Percentiles rank a stretch among this genome's conserved stretches.
Evolutionary conservation across 768 basidiomycete species (phyloP).

Genomic region (Pholiota microspora): DNA sequence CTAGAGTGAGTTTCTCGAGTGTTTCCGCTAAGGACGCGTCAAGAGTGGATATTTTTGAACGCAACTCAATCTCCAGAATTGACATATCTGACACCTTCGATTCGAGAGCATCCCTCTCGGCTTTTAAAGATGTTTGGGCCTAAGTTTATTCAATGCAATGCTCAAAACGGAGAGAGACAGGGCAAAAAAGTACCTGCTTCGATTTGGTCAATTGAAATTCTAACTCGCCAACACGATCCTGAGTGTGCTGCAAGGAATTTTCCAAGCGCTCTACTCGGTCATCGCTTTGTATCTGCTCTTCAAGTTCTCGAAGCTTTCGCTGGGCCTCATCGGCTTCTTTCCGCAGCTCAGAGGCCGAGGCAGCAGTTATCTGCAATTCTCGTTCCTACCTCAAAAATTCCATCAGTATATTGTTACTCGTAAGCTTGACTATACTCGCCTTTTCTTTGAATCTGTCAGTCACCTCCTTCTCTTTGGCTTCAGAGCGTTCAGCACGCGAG

Average conservation of each 20-base stretch:
- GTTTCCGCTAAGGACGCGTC: conserved; percentile 35
- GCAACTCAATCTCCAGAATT: conserved; percentile 44
- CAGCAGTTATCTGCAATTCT: conserved; percentile 65
- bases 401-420: conserved; percentile 1
- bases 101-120: conserved; percentile 59
- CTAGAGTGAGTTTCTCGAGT: conserved; percentile 40
- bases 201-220: conserved; percentile 80
- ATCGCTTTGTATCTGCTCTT: conserved; percentile 82
- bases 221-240: conserved; percentile 79
- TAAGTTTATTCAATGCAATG: conserved; percentile 23
- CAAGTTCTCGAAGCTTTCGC: conserved; percentile 64
- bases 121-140: conserved; percentile 56
- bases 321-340: conserved; percentile 52
- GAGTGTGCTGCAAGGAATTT: conserved; percentile 69
- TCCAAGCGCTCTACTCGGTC: conserved; percentile 78
- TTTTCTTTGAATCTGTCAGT: conserved; percentile 53
- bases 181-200: conserved; percentile 53
- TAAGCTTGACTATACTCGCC: conserved; percentile 38
- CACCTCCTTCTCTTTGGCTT: conserved; percentile 53
- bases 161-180: conserved; percentile 5
- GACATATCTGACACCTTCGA: conserved; percentile 39
- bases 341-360: conserved; percentile 49
- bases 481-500: conserved; percentile 38
- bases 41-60: conserved; percentile 45
- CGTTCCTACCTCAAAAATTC: conserved; percentile 55